A percentile compares a stretch with the other conserved stretches of the same genome.
Evolutionary conservation across 2,329 filamentous ascomycete genomes (phyloP).

Genomic region (Fusarium sp.): DNA sequence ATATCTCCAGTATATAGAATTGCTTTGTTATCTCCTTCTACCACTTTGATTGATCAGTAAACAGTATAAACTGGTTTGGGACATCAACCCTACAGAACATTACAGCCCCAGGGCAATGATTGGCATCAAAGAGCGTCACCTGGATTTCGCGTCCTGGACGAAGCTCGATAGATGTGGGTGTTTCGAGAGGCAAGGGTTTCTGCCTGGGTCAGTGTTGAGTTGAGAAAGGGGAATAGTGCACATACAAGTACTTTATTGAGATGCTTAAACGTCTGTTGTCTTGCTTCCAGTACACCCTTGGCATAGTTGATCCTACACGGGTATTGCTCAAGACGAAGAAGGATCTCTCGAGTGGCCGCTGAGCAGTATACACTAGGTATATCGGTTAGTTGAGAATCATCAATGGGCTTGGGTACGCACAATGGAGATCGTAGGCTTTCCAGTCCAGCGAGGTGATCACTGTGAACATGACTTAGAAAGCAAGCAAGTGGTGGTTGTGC

Average conservation of each 20-base stretch:
- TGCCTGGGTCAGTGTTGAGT: conserved; percentile 42
- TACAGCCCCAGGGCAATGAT: conserved; percentile 89
- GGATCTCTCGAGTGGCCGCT: conserved; percentile 80
- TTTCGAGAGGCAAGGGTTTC: conserved; percentile 85
- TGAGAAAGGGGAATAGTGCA: background rate
- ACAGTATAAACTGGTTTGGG: fast-evolving
- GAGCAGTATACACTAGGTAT: conserved; percentile 81
- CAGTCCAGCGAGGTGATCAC: conserved; percentile 85
- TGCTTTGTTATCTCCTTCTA: conserved; percentile 78
- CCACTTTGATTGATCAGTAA: conserved; percentile 59
- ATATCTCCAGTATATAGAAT: conserved; percentile 92
- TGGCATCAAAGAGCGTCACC: conserved; percentile 89
- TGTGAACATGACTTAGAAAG: conserved; percentile 93
- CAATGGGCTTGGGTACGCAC: conserved; percentile 48
- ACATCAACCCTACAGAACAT: conserved; percentile 76
- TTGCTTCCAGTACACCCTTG: conserved; percentile 79
- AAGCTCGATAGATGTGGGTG: conserved; percentile 81
- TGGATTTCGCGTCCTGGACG: conserved; percentile 74
- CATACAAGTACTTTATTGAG: conserved; percentile 74
- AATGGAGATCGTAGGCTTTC: conserved; percentile 82
- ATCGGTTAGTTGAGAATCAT: background rate
- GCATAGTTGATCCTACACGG: conserved; percentile 84
- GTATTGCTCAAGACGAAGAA: conserved; percentile 82
- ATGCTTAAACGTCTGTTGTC: conserved; percentile 80
- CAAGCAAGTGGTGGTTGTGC: conserved; percentile 77